Evolutionary conservation across 1,284 basidiomycete species (phyloP), one percentile per base, ranked within the genome.

Genomic region (Ustilago bromivora): DNA sequence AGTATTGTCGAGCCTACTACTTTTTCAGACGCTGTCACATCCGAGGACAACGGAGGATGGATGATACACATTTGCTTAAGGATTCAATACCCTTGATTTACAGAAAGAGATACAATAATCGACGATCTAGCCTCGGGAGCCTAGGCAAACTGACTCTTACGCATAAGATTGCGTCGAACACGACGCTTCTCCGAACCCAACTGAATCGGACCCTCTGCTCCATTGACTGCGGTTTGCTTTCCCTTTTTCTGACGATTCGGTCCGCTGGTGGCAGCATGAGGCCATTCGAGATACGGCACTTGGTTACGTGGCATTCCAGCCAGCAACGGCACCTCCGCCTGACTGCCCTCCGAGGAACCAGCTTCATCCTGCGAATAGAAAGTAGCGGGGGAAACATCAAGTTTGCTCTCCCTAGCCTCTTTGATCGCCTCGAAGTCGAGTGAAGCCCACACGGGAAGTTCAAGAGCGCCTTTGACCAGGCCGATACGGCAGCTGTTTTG

Each of bases 101-200:
- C 23, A 28, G 23, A 28, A 28, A 28, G 3, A 28, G 23, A 28
- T 28, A 32, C 28, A 47, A 40, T 34, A 32, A 38, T 38, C 36
- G 36, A 13, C 38, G n/a, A 36, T n/a, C 23, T n/a, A 4, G 23
- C 32, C 51, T 35, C 38, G n/a, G 4, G 9, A 8, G 13, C 34
- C 71, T 41, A 76, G 15, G 54, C 68, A 36, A 71, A 71, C 32
- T 78, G 75, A 54, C 67, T 69, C 54, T 67, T 73, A 28, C 95
- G 89, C 94, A 96, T 95, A 82, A 98, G 86, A 88, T 97, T 97
- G 84, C 94, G 89, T 84, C 95, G 89, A 55, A 94, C 91, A 53
- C 91, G 88, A 80, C 92, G 89, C 80, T 89, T 90, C 71, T 92
- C 92, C 8, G 89, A 90, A 5, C 94, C 93, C 15, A 91, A 59